Evolutionary conservation across 2,329 filamentous ascomycete genomes (phyloP).

Genomic region (Xylaria sp.): DNA sequence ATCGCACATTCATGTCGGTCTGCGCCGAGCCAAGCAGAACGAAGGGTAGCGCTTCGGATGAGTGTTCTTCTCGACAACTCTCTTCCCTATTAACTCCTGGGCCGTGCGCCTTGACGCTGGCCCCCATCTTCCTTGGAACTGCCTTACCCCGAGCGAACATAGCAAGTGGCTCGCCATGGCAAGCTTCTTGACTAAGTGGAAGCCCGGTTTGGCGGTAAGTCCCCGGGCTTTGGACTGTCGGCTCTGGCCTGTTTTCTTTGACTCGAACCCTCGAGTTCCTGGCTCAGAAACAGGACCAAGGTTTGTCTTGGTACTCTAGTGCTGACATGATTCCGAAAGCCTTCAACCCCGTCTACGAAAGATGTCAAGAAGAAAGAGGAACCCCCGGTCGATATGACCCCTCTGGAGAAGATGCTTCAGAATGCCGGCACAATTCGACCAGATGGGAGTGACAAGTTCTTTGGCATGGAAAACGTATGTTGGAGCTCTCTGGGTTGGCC

Average conservation of each 20-base stretch:
- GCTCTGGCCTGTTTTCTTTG: slow-evolving; percentile 2
- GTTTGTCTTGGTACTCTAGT: slow-evolving; percentile 4
- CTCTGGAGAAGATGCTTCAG: slow-evolving; percentile 69
- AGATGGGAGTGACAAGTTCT: slow-evolving; percentile 97
- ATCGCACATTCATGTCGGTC: slow-evolving; percentile 6
- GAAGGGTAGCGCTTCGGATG: slow-evolving; percentile 24
- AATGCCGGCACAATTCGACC: slow-evolving; percentile 73
- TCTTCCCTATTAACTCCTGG: slow-evolving; percentile 20
- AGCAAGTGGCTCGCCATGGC: slow-evolving; percentile 40
- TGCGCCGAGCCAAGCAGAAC: slow-evolving; percentile 10
- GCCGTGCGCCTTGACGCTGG: slow-evolving; percentile 27
- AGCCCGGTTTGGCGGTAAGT: slow-evolving; percentile 51
- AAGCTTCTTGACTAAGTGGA: slow-evolving; percentile 56
- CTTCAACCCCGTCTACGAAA: slow-evolving; percentile 40
- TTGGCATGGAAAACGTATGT: slow-evolving; percentile 90
- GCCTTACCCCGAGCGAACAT: slow-evolving; percentile 1
- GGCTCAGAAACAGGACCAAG: neutral
- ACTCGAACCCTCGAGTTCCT: neutral
- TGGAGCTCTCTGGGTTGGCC: slow-evolving; percentile 8
- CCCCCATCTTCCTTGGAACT: slow-evolving; percentile 11
- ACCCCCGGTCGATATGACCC: slow-evolving; percentile 52
- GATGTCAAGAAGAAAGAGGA: slow-evolving; percentile 54
- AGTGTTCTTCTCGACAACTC: slow-evolving; percentile 19
- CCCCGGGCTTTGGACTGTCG: slow-evolving; percentile 6
- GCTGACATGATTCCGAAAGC: slow-evolving; percentile 35